These are phyloP conservation scores for Debaryomyces psychrophilus DNA, from an alignment of 1,139 yeast genomes.

Conservation along the genomic window DNA sequence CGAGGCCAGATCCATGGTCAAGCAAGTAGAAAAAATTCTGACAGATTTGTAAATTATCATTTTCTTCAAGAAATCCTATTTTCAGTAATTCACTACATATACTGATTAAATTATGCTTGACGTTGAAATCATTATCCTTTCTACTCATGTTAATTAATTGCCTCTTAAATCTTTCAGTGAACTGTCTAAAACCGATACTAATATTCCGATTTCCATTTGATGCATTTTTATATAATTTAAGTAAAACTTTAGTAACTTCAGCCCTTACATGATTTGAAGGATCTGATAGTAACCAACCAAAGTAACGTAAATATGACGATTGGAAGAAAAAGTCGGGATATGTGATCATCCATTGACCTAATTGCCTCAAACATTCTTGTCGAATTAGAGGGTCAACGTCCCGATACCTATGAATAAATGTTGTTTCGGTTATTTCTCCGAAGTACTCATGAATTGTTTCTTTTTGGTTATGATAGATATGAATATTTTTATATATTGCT, in stretches of 20 bases:
- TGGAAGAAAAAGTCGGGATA: constrained; percentile 75
- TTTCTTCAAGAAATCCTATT: constrained; percentile 64
- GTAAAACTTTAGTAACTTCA: constrained; percentile 63
- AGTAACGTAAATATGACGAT: constrained; percentile 69
- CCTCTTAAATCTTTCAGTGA: constrained; percentile 68
- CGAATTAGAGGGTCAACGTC: constrained; percentile 79
- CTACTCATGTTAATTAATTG: constrained; percentile 63
- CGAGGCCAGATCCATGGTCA: constrained; percentile 25
- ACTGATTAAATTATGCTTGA: constrained; percentile 54
- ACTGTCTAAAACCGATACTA: constrained; percentile 60
- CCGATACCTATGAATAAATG: constrained; percentile 76
- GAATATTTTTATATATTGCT: constrained; percentile 50
- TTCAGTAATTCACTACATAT: constrained; percentile 59
- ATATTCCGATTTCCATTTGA: constrained; percentile 22
- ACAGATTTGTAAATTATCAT: constrained; percentile 47
- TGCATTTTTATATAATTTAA: constrained; percentile 47
- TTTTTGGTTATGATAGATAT: constrained; percentile 54
- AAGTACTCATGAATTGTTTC: constrained; percentile 57
- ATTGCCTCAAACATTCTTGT: constrained; percentile 61
- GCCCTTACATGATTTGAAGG: constrained; percentile 59
- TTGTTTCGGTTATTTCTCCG: constrained; percentile 65
- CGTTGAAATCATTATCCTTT: constrained; percentile 42
- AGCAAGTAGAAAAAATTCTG: constrained; percentile 49
- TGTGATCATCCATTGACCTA: constrained; percentile 70
- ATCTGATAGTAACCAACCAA: constrained; percentile 86